Conservation (phyloP, 73 alveolate species). For the Diophrys sp. region DNA sequence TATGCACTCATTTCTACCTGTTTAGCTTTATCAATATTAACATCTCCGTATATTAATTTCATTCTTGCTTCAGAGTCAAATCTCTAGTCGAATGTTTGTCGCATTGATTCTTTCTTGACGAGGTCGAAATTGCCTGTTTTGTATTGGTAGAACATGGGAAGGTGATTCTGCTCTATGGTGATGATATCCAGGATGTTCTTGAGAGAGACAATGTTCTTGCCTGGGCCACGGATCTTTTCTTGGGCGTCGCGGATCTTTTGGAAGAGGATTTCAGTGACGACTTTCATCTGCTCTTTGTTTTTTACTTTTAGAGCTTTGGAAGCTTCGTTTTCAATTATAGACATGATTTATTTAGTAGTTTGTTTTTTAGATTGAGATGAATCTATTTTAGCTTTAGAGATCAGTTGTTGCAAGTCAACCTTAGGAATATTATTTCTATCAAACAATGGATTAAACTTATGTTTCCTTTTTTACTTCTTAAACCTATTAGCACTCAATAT, state of each 20-base stretch:
- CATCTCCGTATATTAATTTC: neutral
- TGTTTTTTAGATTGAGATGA: neutral
- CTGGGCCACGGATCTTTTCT: conserved; percentile 1
- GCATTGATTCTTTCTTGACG: neutral
- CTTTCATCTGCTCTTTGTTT: neutral
- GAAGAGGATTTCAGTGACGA: neutral
- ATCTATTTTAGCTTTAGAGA: neutral
- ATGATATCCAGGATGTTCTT: neutral
- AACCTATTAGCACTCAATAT: neutral
- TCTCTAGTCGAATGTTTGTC: neutral
- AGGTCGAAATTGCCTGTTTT: neutral
- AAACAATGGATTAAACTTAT: neutral
- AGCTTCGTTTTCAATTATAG: neutral
- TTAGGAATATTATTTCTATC: neutral
- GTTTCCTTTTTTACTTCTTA: neutral
- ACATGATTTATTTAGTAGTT: neutral
- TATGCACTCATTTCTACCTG: neutral
- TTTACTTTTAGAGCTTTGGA: neutral
- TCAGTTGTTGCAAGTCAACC: neutral
- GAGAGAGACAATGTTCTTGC: neutral
- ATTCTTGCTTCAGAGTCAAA: neutral
- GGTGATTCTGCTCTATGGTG: neutral
- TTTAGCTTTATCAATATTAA: neutral
- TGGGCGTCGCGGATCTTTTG: neutral
- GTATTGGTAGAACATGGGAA: neutral